Percentiles rank a stretch among this genome's conserved stretches.
phyloP scores from a whole-genome alignment of 768 basidiomycete genomes.

The Clitopilus passeckerianus region DNA sequence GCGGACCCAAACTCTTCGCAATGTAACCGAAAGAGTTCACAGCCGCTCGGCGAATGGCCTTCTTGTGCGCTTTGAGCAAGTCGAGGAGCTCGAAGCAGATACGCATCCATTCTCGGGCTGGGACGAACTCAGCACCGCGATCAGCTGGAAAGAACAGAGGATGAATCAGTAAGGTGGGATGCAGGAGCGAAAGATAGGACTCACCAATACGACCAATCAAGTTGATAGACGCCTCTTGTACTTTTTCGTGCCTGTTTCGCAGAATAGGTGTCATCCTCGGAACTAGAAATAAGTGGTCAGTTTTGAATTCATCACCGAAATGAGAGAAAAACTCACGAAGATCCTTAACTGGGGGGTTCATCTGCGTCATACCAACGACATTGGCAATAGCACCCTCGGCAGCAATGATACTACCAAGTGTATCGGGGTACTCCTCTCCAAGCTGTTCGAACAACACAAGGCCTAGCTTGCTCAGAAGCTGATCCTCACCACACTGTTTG shows the following conservation, averaged over 20 bases:
- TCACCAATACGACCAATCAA: slow-evolving; percentile 91
- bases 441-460: slow-evolving; percentile 97
- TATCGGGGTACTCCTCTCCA: slow-evolving; percentile 99
- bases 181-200: slow-evolving; percentile 23
- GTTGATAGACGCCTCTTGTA: slow-evolving; percentile 99
- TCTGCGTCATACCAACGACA: slow-evolving; percentile 99
- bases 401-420: slow-evolving; percentile 97
- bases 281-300: slow-evolving; percentile 42
- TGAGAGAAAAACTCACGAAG: slow-evolving; percentile 60
- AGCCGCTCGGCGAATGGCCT: slow-evolving; percentile 96
- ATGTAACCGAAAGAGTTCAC: slow-evolving; percentile 99
- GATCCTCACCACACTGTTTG: slow-evolving; percentile 98
- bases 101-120: slow-evolving; percentile 99
- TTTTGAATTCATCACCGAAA: neutral
- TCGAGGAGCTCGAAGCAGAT: slow-evolving; percentile 98
- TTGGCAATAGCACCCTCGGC: slow-evolving; percentile 99
- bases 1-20: slow-evolving; percentile 98
- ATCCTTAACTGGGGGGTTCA: slow-evolving; percentile 99
- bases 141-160: slow-evolving; percentile 50
- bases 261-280: slow-evolving; percentile 99
- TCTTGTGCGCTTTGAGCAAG: slow-evolving; percentile 97
- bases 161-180: slow-evolving; percentile 10
- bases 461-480: slow-evolving; percentile 91
- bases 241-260: slow-evolving; percentile 98
- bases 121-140: slow-evolving; percentile 98